phyloP scores from a whole-genome alignment of 2,329 filamentous ascomycete species.

The Ilyonectria mors-panacis region DNA sequence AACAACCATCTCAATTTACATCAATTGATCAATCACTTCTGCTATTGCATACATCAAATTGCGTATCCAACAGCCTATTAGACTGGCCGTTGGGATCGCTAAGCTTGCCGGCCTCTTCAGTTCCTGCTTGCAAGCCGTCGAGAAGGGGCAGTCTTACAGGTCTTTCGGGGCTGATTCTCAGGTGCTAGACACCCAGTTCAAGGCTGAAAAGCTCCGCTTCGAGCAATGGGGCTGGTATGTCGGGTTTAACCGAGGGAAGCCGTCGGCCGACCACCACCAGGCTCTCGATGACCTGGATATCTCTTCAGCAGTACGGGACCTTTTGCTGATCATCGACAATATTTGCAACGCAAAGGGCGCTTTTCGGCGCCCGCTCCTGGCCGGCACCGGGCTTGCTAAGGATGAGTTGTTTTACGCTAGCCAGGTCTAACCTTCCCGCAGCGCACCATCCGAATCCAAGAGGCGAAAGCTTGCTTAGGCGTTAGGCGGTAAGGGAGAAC shows the following conservation, averaged over 20 bases:
- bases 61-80: too few species aligned
- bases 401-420: too few species aligned
- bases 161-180: too few species aligned
- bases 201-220: not conserved
- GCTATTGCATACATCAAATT: too few species aligned
- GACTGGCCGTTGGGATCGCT: not conserved
- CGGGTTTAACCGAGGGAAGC: not conserved
- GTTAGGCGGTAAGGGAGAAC: not conserved
- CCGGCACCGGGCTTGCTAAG: too few species aligned
- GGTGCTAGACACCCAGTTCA: too few species aligned
- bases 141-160: too few species aligned
- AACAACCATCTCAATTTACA: too few species aligned
- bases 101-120: not conserved
- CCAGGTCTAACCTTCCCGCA: not conserved
- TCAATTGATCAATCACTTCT: too few species aligned
- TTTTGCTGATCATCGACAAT: too few species aligned
- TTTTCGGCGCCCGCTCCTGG: too few species aligned
- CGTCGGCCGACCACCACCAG: not conserved
- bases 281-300: not conserved
- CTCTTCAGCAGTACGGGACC: not conserved
- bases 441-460: not conserved
- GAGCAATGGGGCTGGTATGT: not conserved
- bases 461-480: conserved; percentile 4
- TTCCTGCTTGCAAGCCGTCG: not conserved
- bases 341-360: too few species aligned